phyloP scores from a whole-genome alignment of 108 stramenopile genomes.

The Schizochytrium sp. region DNA sequence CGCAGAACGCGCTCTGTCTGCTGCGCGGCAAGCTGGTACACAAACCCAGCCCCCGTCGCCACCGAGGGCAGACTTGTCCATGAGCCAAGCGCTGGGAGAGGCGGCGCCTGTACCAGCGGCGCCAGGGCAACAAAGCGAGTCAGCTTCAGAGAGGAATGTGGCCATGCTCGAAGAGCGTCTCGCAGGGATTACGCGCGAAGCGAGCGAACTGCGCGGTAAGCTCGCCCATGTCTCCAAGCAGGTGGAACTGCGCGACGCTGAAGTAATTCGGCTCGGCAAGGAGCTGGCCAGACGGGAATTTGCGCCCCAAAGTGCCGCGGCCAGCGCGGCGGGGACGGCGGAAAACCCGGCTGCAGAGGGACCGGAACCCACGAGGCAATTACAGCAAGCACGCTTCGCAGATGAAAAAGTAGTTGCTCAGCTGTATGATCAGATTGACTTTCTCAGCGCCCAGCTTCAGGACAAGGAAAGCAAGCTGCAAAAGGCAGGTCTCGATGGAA shows the following conservation, averaged over 20 bases:
- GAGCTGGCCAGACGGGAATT: not conserved
- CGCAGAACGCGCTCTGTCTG: not conserved
- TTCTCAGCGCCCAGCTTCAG: not conserved
- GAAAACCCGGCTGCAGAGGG: not conserved
- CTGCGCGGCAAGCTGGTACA: no score
- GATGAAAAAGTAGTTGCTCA: not conserved
- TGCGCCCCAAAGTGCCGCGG: not conserved
- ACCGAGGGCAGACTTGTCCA: not conserved
- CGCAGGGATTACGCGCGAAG: not conserved
- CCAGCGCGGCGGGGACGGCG: not conserved
- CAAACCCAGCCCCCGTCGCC: not conserved
- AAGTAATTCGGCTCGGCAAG: not conserved
- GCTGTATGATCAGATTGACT: constrained; percentile 15
- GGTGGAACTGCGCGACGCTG: not conserved
- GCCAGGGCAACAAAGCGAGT: not conserved
- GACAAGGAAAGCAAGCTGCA: constrained; percentile 3
- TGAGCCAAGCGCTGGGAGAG: no score
- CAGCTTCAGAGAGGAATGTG: not conserved
- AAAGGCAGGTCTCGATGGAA: not conserved
- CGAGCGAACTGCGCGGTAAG: not conserved
- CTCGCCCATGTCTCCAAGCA: not conserved
- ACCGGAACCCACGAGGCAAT: not conserved
- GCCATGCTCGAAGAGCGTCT: not conserved
- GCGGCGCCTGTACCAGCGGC: not conserved
- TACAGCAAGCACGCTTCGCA: not conserved